A percentile compares a stretch with the other conserved stretches of the same genome.
Evolutionary conservation across 441 rosid species (phyloP).

Genomic region (Populus trichocarpa): DNA sequence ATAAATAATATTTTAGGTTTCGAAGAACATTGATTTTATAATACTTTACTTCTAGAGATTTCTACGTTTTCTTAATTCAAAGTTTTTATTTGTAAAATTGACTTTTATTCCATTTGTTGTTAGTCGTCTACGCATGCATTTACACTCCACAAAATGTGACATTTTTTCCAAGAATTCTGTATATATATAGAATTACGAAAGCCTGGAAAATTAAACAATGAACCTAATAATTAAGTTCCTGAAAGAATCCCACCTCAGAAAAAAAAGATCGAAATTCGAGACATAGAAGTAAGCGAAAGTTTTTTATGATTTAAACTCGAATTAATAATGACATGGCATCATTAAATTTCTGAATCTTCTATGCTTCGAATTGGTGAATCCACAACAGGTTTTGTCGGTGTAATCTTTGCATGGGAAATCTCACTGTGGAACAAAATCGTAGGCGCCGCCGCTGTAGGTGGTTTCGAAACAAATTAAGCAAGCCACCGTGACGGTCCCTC

Average conservation of each 20-base stretch:
- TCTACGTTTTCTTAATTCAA: neutral
- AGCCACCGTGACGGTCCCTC: conserved; percentile 1
- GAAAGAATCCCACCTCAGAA: neutral
- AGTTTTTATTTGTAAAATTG: neutral
- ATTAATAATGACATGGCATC: neutral
- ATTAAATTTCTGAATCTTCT: neutral
- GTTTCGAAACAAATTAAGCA: neutral
- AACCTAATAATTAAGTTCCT: neutral
- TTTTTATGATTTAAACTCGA: neutral
- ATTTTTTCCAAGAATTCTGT: neutral
- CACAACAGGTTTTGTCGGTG: conserved; percentile 20
- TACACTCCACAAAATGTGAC: neutral
- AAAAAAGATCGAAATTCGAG: neutral
- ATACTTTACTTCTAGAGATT: neutral
- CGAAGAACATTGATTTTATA: neutral
- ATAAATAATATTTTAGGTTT: neutral
- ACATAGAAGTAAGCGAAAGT: neutral
- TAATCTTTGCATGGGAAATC: conserved; percentile 15
- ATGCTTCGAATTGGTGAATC: neutral
- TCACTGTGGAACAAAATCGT: conserved; percentile 14
- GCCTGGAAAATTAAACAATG: neutral
- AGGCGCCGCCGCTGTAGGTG: conserved; percentile 25
- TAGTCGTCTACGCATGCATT: too few species aligned
- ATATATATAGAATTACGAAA: too few species aligned
- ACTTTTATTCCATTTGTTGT: too few species aligned